Conservation (phyloP, 2,329 filamentous ascomycete genomes). For the Arthrobotrys entomopaga region DNA sequence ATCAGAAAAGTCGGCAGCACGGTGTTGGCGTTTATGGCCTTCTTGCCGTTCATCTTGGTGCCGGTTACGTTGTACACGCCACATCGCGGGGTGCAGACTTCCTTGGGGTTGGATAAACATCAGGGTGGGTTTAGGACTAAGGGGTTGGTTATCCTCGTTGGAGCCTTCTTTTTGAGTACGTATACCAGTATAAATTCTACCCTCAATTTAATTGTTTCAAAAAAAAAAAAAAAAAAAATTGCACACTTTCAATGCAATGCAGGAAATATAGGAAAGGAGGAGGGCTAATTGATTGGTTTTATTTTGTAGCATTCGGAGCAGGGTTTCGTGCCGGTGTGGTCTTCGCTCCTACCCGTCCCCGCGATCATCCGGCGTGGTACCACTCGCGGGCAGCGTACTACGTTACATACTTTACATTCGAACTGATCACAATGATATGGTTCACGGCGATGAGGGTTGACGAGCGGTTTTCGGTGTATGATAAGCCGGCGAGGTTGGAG, state of each 20-base stretch:
- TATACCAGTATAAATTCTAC: neutral
- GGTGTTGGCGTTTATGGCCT: conserved; percentile 73
- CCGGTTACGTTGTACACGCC: conserved; percentile 65
- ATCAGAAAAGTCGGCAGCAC: conserved; percentile 66
- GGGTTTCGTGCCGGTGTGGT: conserved; percentile 72
- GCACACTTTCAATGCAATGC: no score
- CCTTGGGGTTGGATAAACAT: conserved; percentile 36
- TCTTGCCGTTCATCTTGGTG: conserved; percentile 72
- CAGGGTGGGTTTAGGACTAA: conserved; percentile 72
- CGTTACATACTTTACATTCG: conserved; percentile 79
- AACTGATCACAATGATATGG: conserved; percentile 74
- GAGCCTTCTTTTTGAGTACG: conserved; percentile 68
- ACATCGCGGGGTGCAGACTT: conserved; percentile 58
- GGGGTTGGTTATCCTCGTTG: conserved; percentile 71
- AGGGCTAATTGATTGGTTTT: neutral
- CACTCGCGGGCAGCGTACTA: conserved; percentile 79
- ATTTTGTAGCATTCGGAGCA: conserved; percentile 69
- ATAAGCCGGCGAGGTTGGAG: conserved; percentile 62
- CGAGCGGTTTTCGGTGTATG: conserved; percentile 76
- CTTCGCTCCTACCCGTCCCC: conserved; percentile 67
- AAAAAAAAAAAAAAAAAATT: no score
- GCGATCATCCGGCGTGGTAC: conserved; percentile 73
- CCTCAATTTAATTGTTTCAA: no score
- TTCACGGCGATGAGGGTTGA: conserved; percentile 78
- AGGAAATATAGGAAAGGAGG: neutral